Base-by-base conservation (phyloP, 257 asterid species). In the Gentiana straminea region DNA sequence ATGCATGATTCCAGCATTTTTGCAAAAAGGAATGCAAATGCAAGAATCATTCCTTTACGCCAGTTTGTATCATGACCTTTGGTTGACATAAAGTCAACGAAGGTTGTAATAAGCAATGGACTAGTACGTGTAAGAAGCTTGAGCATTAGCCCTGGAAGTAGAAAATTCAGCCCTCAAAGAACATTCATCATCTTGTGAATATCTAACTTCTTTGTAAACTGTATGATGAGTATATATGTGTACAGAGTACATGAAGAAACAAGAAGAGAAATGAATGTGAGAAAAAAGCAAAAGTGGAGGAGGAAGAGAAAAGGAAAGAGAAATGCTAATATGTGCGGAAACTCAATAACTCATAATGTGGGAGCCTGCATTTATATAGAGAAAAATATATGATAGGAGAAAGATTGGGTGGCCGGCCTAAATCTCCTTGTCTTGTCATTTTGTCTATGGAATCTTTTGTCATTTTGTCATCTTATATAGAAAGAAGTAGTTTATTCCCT, bases 21-120 rank as follows among this genome's bases (percentile, higher is more conserved):
- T 13, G 96, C 89, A n/a, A 73, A 8, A 62, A 89, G 80, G 69
- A 89, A 86, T 62, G 84, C 65, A 49, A 81, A 49, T 9, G 96
- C 78, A 35, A 86, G 84, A 59, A 78, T 55, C 67, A 84, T 53
- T 35, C 97, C 94, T 2, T 61, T 63, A 61, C 70, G 73, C 84
- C 89, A 75, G 57, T 55, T 77, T 35, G 62, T 10, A 60, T 57
- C 62, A 12, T 80, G 83, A 44, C 70, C 72, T 54, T 81, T 76
- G 32, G 65, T 53, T 1, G 93, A 81, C 51, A 84, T 57, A 63
- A 89, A 89, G 58, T 84, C 75, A n/a, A 86, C 94, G 8, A 86
- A 89, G 70, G 81, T 81, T 3, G 93, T 78, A 56, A 89, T 89
- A 45, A 89, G 69, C 61, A 86, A 64, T 0, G 95, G 97, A 37